Evolutionary conservation across 2,329 filamentous ascomycete species (phyloP).

Genomic region (Xylariaceae sp.): DNA sequence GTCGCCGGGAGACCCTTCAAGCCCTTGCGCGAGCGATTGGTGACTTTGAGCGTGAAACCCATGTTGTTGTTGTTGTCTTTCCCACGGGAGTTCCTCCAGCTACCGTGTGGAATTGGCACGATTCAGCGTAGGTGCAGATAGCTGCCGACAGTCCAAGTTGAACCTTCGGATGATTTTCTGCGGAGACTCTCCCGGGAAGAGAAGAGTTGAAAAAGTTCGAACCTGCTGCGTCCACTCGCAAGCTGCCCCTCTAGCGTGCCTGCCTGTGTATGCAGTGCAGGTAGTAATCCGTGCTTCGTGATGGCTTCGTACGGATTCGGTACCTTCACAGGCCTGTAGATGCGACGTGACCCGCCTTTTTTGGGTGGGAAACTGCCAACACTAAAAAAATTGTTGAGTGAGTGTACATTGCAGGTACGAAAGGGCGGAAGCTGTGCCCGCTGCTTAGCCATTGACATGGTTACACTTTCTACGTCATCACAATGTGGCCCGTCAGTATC

Average conservation of each 20-base stretch:
- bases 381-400: constrained; percentile 9
- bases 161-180: background rate
- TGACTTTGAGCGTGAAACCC: constrained; percentile 30
- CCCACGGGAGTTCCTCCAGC: background rate
- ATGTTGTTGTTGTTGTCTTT: constrained; percentile 18
- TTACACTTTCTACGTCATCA: constrained; percentile 9
- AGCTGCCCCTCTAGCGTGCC: too few relatives aligned
- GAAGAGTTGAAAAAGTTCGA: background rate
- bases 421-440: background rate
- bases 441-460: background rate
- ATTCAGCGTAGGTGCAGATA: background rate
- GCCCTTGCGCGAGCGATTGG: constrained; percentile 28
- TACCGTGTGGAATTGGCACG: background rate
- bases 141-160: background rate
- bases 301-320: background rate
- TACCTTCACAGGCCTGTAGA: background rate
- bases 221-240: background rate
- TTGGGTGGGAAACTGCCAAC: background rate
- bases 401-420: background rate
- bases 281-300: too few relatives aligned
- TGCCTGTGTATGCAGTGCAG: background rate
- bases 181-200: background rate
- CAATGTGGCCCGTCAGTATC: constrained; percentile 7
- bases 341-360: background rate
- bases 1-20: constrained; percentile 50